Percentiles rank a stretch among this genome's conserved stretches.
Conservation (phyloP, 352 stramenopile genomes). For the Phytophthora constricta region DNA sequence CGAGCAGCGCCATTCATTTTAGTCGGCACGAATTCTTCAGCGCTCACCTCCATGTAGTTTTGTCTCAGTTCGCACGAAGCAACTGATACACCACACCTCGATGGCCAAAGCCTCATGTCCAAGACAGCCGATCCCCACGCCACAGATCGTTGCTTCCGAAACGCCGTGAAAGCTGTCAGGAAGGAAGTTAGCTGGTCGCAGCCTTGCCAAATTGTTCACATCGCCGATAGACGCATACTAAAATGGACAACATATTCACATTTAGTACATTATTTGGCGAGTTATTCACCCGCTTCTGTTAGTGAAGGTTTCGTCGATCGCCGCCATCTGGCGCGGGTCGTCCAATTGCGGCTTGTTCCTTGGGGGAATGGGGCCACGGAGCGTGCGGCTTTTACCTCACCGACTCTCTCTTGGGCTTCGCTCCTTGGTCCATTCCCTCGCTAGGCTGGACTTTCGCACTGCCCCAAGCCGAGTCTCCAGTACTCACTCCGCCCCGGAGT, state of each 20-base stretch:
- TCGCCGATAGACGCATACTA: no score
- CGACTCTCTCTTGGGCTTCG: constrained; percentile 28
- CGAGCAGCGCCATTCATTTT: not conserved
- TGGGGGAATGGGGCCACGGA: not conserved
- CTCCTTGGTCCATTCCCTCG: constrained; percentile 23
- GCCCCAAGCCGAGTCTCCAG: constrained; percentile 15
- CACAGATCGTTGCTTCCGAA: no score
- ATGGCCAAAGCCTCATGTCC: not conserved
- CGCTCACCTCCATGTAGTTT: not conserved
- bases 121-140: no score
- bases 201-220: not conserved
- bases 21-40: not conserved
- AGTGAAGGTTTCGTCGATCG: not conserved
- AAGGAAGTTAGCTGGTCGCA: not conserved
- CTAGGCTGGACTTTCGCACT: constrained; percentile 29
- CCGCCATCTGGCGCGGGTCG: not conserved
- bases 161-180: no score
- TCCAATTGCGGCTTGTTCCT: not conserved
- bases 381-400: constrained; percentile 33
- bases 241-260: no score
- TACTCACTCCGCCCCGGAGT: constrained; percentile 35
- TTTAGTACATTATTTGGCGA: no score
- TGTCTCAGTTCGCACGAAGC: no score
- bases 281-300: no score
- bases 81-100: no score